Base-by-base conservation (phyloP, 768 basidiomycete species). In the Phylloporus sp. region DNA sequence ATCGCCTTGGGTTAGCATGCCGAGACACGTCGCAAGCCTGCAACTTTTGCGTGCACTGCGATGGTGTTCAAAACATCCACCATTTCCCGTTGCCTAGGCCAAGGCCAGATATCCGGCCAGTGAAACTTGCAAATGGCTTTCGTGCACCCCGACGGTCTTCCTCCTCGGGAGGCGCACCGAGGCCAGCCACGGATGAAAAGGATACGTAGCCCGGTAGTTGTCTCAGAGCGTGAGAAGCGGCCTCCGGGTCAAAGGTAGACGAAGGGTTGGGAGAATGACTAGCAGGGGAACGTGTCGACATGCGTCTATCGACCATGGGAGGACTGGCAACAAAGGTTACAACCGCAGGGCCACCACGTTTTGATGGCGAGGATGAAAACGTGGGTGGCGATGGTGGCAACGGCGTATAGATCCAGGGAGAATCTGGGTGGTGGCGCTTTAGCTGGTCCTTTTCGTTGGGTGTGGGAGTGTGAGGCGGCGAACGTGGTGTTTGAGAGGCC, bases 141-240 rank as follows among this genome's bases (percentile, higher is more conserved):
- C 60, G 52, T 46, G 50, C 42, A 58, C 57, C 4, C 55, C 57
- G 55, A 43, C 62, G 65, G 15, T 72, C 74, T 38, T 71, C 69
- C 29, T 66, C 65, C 21, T 72, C 76, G 1, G 79, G 74, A 14
- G 84, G 84, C 18, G 69, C 71, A 1, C 84, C 84, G 8, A 86
- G 70, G 20, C 84, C 84, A 65, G 82, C 82, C 9, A 86, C 74
- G 39, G 72, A 76, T 32, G 80, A 73, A 46, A 86, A 86, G n/a
- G 76, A 78, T 28, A 86, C 80, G 52, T 85, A 85, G 2, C 84
- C 84, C 14, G 78, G 71, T 24, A 80, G 74, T 27, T 72, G 64
- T 21, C 70, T 72, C 51, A 82, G 77, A 45, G 76, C 74, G 26
- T 73, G 76, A n/a, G 74, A 74, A 6, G 84, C 84, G 18, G 72